Conservation (phyloP, 768 basidiomycete genomes). For the Leccinum disarticulatum region DNA sequence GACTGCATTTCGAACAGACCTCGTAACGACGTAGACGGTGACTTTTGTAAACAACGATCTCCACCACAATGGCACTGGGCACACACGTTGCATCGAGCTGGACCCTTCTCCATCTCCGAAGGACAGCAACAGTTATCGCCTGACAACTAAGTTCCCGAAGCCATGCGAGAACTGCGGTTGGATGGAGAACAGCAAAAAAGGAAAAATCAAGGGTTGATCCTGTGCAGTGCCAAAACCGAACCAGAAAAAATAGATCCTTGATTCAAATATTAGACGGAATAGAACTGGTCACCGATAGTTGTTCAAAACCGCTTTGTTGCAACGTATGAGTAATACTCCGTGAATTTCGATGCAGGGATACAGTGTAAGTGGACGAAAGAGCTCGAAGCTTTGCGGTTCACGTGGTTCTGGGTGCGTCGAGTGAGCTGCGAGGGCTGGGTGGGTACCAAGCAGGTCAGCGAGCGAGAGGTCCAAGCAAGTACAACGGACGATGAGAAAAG, state of each 20-base stretch:
- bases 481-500: too few relatives aligned
- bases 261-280: background rate
- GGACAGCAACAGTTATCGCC: slow-evolving; percentile 21
- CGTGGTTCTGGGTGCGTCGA: too few relatives aligned
- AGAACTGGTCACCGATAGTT: too few relatives aligned
- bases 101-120: slow-evolving; percentile 17
- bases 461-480: too few relatives aligned
- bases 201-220: slow-evolving; percentile 10
- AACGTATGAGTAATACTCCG: background rate
- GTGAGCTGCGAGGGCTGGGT: too few relatives aligned
- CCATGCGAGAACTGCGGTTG: slow-evolving; percentile 12
- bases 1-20: too few relatives aligned
- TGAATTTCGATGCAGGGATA: background rate
- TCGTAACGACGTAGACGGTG: background rate
- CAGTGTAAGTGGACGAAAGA: too few relatives aligned
- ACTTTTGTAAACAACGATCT: slow-evolving; percentile 20
- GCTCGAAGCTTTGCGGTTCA: too few relatives aligned
- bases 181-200: slow-evolving; percentile 1
- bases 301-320: background rate
- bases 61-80: slow-evolving; percentile 34
- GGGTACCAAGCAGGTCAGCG: too few relatives aligned
- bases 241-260: background rate
- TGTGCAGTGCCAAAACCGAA: background rate
- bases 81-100: slow-evolving; percentile 19
- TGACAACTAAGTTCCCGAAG: slow-evolving; percentile 12